Base-by-base conservation (phyloP, 176 grass and related monocot genomes). In the Panicum miliaceum region DNA sequence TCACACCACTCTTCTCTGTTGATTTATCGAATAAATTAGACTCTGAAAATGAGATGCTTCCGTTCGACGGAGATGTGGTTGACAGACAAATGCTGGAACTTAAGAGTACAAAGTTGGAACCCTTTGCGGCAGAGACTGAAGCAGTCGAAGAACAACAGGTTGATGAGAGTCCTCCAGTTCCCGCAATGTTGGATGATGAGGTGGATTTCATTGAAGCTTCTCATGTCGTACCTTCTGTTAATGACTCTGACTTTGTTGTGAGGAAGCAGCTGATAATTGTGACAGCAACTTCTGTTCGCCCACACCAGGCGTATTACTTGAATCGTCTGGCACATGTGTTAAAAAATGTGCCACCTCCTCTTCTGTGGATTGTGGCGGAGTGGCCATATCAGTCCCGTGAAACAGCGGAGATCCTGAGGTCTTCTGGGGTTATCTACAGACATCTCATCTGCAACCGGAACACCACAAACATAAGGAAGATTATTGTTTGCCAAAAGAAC, bases 331-430 rank as follows among this genome's bases (percentile, higher is more conserved):
- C 90, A 43, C 93, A 98, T 82, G 89, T 88, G 57, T 48, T 98
- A 50, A 86, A 89, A 84, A 84, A 76, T 74, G 91, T 98, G 6
- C 73, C 89, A 0, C 84, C 85, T 36, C 93, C 96, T 81, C 81
- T 98, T 37, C 77, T 98, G 29, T 98, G 96, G 96, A 90, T 98
- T 85, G 96, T 98, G 34, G 89, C 84, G 3, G 96, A 98, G 56
- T 91, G 86, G 89, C 90, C 86, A 56, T 83, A 86, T 78, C 87
- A 93, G 57, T 98, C 96, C 8, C 84, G 76, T 81, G 93, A 98
- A 77, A 95, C 96, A 26, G 96, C 91, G 42, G 85, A 90, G 73
- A 95, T 98, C 63, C 78, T 98, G 80, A 95, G 93, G 83, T 79
- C 93, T 74, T 92, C 96, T 22, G 91, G 96, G 25, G 47, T 98